Evolutionary conservation across 768 basidiomycete species (phyloP), one percentile per base, ranked within the genome.

Genomic region (Macrolepiota dolichaula): DNA sequence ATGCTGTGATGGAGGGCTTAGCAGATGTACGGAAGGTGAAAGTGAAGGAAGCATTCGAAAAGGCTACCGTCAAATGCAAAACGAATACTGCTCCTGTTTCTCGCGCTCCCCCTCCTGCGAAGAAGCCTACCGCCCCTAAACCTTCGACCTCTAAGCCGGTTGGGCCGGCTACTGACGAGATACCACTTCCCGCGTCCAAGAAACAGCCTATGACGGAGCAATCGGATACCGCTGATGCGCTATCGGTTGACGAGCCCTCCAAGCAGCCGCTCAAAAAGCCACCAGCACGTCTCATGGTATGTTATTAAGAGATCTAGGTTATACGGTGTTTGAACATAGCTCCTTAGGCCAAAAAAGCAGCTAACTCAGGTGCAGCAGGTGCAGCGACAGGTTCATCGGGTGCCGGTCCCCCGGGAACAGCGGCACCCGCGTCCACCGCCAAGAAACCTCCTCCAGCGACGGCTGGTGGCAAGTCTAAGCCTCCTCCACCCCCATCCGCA

Each of bases 1-100:
- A 90, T 69, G 92, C 92, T 0, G 77, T 91, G 6, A 82, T 96
- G 78, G 96, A 98, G 63, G 79, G 83, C 9, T 77, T 98, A 59
- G 87, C 92, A 17, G 95, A 98, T 67, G 79, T 96, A 22, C 81
- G 94, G 65, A 95, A 93, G 74, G 81, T 80, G 2, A 99, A 98
- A 75, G 93, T 99, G 56, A 96, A 91, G 73, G 97, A 98, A 70
- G 92, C 93, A 0, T 92, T 85, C 65, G 95, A 93, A 61, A 94
- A 90, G 67, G 94, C 94, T 3, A 86, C 86, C n/a, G 92, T 98
- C 42, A 96, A 92, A 72, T 92, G 88, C 68, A 96, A 92, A 73
- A 77, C 80, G 7, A 88, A 89, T 7, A 77, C 76, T 47, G 74
- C 82, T 2, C 78, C 86, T 47, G 74, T 82, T 2, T 78, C 86